A percentile compares a stretch with the other conserved stretches of the same genome.
These are phyloP conservation scores for Tubosaeta sp. DNA, from an alignment of 768 basidiomycete species.

Conservation along the genomic window DNA sequence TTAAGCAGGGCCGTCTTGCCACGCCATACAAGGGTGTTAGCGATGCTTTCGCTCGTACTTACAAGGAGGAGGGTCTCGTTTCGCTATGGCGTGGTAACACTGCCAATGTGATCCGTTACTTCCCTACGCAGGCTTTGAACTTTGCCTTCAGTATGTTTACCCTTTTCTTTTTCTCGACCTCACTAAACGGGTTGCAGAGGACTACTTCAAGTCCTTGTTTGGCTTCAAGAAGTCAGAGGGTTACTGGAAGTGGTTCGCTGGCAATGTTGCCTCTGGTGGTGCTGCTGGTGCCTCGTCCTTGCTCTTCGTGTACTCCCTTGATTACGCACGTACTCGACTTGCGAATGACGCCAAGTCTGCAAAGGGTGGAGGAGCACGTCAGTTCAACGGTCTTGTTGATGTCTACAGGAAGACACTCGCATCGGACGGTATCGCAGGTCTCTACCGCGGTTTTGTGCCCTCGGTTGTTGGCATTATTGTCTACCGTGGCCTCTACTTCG, in stretches of 20 bases:
- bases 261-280: slow-evolving; percentile 98
- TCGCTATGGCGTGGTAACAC: slow-evolving; percentile 99
- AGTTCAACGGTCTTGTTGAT: slow-evolving; percentile 98
- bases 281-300: slow-evolving; percentile 98
- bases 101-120: slow-evolving; percentile 99
- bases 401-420: slow-evolving; percentile 98
- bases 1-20: slow-evolving; percentile 98
- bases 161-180: background rate
- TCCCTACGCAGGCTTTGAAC: slow-evolving; percentile 99
- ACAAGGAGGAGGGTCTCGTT: slow-evolving; percentile 90
- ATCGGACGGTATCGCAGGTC: slow-evolving; percentile 95
- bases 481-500: slow-evolving; percentile 99
- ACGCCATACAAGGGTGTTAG: slow-evolving; percentile 93
- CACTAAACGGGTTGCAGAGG: slow-evolving; percentile 46
- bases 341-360: slow-evolving; percentile 97
- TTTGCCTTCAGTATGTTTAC: slow-evolving; percentile 86
- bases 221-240: slow-evolving; percentile 98
- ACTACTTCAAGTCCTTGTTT: slow-evolving; percentile 98
- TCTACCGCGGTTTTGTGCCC: slow-evolving; percentile 99
- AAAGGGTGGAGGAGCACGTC: slow-evolving; percentile 87
- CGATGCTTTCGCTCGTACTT: slow-evolving; percentile 91
- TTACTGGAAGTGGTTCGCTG: slow-evolving; percentile 98
- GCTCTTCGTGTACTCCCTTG: slow-evolving; percentile 99
- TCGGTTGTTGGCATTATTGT: slow-evolving; percentile 99
- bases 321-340: slow-evolving; percentile 99